Evolutionary conservation across 2,329 filamentous ascomycete genomes (phyloP), one percentile per base, ranked within the genome.

Genomic region (Scopulariopsis brevicaulis): DNA sequence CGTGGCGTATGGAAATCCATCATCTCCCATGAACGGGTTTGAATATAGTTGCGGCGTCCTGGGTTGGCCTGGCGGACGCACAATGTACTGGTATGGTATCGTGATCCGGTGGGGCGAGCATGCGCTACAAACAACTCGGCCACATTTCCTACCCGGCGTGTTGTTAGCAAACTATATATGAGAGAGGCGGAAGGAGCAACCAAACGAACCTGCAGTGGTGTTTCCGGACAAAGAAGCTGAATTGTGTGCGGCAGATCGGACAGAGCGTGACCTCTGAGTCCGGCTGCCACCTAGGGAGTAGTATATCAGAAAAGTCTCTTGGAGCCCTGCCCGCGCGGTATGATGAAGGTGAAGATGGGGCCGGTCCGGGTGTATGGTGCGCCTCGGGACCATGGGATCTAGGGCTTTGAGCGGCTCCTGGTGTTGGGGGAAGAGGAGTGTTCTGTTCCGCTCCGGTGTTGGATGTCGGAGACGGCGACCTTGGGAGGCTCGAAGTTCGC

Each of bases 51-150:
- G 51, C 20, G 56, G 50, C 20, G 34, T 35, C 14, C 56, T 40
- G 1, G 40, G 53, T 37, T 60, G 60, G 59, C 69, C 77, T 1
- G 88, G 87, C 3, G 89, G 88, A 54, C 87, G 86, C 28, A 96
- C 91, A 63, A 97, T 96, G 69, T 90, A 97, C 67, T 94, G 89
- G 63, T 92, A 83, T 1, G 93, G 93, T 62, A 97, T 96, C 3
- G 89, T 96, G 67, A 97, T 97, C 61, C 91, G 84, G 70, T 97
- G 93, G 3, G 93, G 93, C 2, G 93, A 96, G 73, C 93, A 97
- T 22, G 84, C 79, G 59, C 86, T 85, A 71, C 93, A 97, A 25
- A 97, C 93, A 10, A 97, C 92, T 61, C 91, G 80, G 53, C 93
- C 93, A 68, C 93, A 97, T 81, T 96, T 96, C 64, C 86, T 88